Evolutionary conservation across 192 early-diverging fungal species (phyloP).

Genomic region (Mycoemilia scoparia): DNA sequence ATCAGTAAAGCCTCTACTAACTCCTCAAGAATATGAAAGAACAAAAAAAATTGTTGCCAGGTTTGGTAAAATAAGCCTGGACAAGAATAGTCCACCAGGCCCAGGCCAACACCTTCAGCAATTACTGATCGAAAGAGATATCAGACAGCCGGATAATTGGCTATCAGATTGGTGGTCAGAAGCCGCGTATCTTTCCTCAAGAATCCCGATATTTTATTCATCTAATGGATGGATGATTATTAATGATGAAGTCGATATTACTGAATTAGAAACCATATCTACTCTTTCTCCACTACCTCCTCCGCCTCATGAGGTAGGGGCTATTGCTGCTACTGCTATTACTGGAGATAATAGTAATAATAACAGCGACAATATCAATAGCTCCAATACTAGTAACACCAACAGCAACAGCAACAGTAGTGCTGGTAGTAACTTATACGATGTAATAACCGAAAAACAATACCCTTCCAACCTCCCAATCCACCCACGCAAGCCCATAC

Average conservation of each 20-base stretch:
- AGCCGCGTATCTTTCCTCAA: constrained; percentile 57
- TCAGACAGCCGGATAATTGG: constrained; percentile 43
- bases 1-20: constrained; percentile 48
- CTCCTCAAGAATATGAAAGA: constrained; percentile 31
- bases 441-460: constrained; percentile 39
- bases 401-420: too few relatives aligned
- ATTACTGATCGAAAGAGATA: constrained; percentile 40
- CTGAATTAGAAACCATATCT: too few relatives aligned
- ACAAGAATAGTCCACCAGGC: too few relatives aligned
- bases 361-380: too few relatives aligned
- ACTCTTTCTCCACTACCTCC: too few relatives aligned
- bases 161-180: constrained; percentile 50
- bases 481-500: constrained; percentile 6
- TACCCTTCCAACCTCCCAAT: constrained; percentile 32
- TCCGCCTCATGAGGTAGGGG: constrained; percentile 71
- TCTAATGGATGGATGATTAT: too few relatives aligned
- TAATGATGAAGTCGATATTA: too few relatives aligned
- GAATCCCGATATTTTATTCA: too few relatives aligned
- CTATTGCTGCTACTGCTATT: constrained; percentile 72
- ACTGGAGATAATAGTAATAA: too few relatives aligned
- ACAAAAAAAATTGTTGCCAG: constrained; percentile 46
- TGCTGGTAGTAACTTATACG: too few relatives aligned
- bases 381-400: too few relatives aligned
- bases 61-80: too few relatives aligned
- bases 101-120: constrained; percentile 39